phyloP scores from a whole-genome alignment of 140 eudicot species.

The Cichorium intybus region DNA sequence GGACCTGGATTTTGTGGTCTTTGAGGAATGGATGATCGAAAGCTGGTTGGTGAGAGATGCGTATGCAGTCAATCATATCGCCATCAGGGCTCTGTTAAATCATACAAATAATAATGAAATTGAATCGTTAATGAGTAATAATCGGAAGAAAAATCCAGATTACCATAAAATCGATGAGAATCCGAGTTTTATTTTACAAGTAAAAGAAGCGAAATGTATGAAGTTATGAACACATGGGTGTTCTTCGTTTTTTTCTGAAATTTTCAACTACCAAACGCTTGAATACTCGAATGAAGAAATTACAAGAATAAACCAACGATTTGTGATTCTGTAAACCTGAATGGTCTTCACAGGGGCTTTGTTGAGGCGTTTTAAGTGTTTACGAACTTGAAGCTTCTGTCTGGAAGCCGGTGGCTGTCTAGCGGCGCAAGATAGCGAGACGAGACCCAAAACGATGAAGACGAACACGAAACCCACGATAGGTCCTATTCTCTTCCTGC shows the following conservation, averaged over 20 bases:
- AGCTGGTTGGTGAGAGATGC: constrained; percentile 83
- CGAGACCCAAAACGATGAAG: constrained; percentile 29
- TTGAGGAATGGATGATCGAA: constrained; percentile 91
- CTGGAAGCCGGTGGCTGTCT: constrained; percentile 45
- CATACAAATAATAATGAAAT: background rate
- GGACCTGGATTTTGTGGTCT: constrained; percentile 88
- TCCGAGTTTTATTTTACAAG: background rate
- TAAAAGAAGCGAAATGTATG: constrained; percentile 1
- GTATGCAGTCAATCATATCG: constrained; percentile 82
- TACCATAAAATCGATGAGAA: background rate
- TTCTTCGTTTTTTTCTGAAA: background rate
- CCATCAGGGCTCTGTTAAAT: constrained; percentile 89
- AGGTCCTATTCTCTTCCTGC: constrained; percentile 21
- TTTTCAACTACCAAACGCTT: background rate
- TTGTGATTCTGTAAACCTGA: constrained; percentile 34
- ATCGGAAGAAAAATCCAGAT: background rate
- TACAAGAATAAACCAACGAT: background rate
- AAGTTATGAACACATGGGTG: background rate
- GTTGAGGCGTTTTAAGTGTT: constrained; percentile 83
- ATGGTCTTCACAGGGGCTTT: constrained; percentile 70
- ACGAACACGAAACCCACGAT: constrained; percentile 15
- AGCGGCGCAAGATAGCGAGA: constrained; percentile 49
- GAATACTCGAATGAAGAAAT: background rate
- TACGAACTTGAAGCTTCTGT: constrained; percentile 78
- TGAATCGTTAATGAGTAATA: background rate